Percentiles rank a stretch among this genome's conserved stretches.
Evolutionary conservation across 257 asterid genomes (phyloP).

Genomic region (Nicotiana sylvestris): DNA sequence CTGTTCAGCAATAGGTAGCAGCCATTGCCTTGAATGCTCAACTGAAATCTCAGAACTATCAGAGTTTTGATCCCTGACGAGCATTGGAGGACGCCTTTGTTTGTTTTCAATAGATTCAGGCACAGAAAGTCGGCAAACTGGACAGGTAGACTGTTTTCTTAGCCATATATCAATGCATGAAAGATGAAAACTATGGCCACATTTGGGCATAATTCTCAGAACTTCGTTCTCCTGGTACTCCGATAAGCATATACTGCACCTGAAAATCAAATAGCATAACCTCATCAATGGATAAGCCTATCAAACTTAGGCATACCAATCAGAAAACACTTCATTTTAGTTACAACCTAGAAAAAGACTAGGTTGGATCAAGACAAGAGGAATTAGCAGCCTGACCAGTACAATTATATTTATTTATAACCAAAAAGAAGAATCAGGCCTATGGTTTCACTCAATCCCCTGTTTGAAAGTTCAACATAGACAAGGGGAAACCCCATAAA

Average conservation of each 20-base stretch:
- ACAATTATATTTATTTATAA: neutral
- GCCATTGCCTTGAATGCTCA: slow-evolving; percentile 50
- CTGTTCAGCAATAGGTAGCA: slow-evolving; percentile 32
- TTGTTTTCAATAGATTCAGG: slow-evolving; percentile 43
- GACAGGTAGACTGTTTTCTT: slow-evolving; percentile 78
- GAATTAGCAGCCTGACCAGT: neutral
- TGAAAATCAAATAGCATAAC: slow-evolving; percentile 27
- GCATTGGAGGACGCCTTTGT: slow-evolving; percentile 26
- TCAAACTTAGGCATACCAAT: neutral
- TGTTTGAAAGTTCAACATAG: neutral
- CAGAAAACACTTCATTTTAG: neutral
- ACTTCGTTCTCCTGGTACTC: slow-evolving; percentile 81
- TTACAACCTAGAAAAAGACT: neutral
- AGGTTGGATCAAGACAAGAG: neutral
- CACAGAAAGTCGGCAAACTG: slow-evolving; percentile 78
- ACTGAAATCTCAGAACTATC: slow-evolving; percentile 38
- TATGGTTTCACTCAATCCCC: neutral
- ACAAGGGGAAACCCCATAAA: neutral
- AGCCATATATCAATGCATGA: slow-evolving; percentile 88
- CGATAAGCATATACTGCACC: slow-evolving; percentile 70
- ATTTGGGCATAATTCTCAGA: slow-evolving; percentile 76
- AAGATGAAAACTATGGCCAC: slow-evolving; percentile 81
- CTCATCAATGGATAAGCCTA: slow-evolving; percentile 9
- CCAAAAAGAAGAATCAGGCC: neutral
- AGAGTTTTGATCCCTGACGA: slow-evolving; percentile 30